Conservation (phyloP, 2,329 filamentous ascomycete genomes). For the Fusarium incarnatum region DNA sequence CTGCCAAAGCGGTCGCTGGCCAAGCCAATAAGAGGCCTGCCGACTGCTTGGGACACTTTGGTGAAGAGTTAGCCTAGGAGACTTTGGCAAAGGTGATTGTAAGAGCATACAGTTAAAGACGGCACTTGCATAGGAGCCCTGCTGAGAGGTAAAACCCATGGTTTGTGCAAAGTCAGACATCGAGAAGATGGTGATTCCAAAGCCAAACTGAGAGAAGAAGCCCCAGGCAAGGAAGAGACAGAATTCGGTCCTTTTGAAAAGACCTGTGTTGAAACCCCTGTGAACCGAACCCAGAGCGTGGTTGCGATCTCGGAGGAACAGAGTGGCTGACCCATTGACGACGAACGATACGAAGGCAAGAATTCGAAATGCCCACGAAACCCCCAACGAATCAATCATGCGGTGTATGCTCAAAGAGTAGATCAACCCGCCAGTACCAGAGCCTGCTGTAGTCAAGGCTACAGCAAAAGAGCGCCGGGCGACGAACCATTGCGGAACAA, state of each 20-base stretch:
- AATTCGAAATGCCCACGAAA: not conserved
- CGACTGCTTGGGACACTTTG: not conserved
- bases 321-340: not conserved
- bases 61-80: not conserved
- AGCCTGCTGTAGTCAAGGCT: not conserved
- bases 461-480: not conserved
- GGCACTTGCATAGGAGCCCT: not conserved
- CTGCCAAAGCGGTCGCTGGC: not conserved
- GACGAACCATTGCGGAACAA: not conserved
- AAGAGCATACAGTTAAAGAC: not conserved
- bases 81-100: not conserved
- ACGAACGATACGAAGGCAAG: not conserved
- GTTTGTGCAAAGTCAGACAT: not conserved
- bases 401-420: not conserved
- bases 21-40: not conserved
- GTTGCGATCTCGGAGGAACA: not conserved
- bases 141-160: not conserved
- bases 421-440: not conserved
- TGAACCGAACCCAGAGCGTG: not conserved
- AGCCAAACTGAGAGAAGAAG: not conserved
- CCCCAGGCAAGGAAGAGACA: not conserved
- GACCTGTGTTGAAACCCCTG: not conserved
- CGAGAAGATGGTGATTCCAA: not conserved
- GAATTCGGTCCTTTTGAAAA: not conserved
- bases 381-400: not conserved